A percentile compares a stretch with the other conserved stretches of the same genome.
phyloP scores from a whole-genome alignment of 2,329 filamentous ascomycete species.

The Shiraia sp. region DNA sequence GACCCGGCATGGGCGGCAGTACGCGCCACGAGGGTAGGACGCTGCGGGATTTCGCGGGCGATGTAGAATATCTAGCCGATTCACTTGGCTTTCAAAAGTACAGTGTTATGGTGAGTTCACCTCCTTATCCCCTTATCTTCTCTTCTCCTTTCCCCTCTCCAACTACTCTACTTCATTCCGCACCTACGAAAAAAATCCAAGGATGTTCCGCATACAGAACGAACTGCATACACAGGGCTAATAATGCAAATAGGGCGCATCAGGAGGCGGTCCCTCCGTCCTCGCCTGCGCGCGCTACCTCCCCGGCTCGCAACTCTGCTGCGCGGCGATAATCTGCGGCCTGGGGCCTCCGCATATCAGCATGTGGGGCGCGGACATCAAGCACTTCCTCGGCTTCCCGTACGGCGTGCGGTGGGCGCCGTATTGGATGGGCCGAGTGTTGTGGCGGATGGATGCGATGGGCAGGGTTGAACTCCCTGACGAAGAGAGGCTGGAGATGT shows the following conservation, averaged over 20 bases:
- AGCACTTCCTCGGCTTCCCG: slow-evolving; percentile 34
- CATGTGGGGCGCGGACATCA: slow-evolving; percentile 29
- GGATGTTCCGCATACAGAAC: no score
- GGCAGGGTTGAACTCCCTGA: slow-evolving; percentile 40
- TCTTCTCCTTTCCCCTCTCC: background rate
- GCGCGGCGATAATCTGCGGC: slow-evolving; percentile 32
- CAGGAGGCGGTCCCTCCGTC: slow-evolving; percentile 39
- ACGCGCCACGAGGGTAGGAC: slow-evolving; percentile 20
- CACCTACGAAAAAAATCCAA: no score
- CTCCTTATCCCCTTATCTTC: background rate
- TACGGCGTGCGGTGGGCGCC: slow-evolving; percentile 33
- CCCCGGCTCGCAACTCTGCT: slow-evolving; percentile 24
- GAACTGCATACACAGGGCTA: no score
- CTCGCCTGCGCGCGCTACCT: slow-evolving; percentile 33
- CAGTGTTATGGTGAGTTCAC: slow-evolving; percentile 26
- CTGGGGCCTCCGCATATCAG: slow-evolving; percentile 44
- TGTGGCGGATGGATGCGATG: slow-evolving; percentile 19
- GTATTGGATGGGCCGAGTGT: slow-evolving; percentile 24
- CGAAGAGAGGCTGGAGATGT: slow-evolving; percentile 23
- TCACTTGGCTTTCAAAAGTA: slow-evolving; percentile 26
- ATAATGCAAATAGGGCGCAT: slow-evolving; percentile 24
- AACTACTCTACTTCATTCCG: slow-evolving; percentile 5
- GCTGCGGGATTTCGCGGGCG: slow-evolving; percentile 27
- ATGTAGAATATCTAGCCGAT: slow-evolving; percentile 25
- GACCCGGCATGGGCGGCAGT: slow-evolving; percentile 36